These are phyloP conservation scores for Hygrocybe punicea DNA, from an alignment of 768 basidiomycete species.

Conservation along the genomic window DNA sequence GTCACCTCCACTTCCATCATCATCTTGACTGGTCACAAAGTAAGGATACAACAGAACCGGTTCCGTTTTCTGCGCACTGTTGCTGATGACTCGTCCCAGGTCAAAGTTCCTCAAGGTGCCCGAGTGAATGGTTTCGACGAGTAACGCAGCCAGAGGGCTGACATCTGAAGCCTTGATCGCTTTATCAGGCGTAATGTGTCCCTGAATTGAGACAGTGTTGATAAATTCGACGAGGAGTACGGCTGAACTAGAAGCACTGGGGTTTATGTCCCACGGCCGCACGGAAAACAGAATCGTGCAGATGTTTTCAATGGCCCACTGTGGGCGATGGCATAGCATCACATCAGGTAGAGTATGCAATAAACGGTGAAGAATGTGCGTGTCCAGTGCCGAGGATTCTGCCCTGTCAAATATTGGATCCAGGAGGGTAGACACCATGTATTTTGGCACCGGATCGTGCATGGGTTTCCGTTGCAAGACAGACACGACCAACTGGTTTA, in stretches of 20 bases:
- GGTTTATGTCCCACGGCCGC: neutral
- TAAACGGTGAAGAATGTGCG: neutral
- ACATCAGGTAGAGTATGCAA: neutral
- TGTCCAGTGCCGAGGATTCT: neutral
- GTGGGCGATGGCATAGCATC: neutral
- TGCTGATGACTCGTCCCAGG: constrained; percentile 9
- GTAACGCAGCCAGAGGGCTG: constrained; percentile 8
- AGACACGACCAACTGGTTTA: constrained; percentile 4
- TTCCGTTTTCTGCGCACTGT: neutral
- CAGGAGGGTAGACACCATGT: neutral
- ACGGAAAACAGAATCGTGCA: neutral
- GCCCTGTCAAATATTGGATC: constrained; percentile 3
- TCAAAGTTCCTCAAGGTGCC: constrained; percentile 9
- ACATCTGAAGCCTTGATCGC: constrained; percentile 6
- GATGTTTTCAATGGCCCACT: neutral
- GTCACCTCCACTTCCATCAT: constrained; percentile 16
- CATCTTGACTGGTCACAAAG: constrained; percentile 12
- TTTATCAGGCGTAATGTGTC: neutral
- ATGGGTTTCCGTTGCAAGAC: neutral
- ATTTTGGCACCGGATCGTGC: neutral
- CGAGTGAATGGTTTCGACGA: constrained; percentile 13
- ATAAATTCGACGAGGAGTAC: neutral
- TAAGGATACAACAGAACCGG: constrained; percentile 12
- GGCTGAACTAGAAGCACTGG: neutral
- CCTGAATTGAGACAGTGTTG: neutral